Base-by-base conservation (phyloP, 495 filamentous ascomycete genomes). In the Aspergillus leporis region DNA sequence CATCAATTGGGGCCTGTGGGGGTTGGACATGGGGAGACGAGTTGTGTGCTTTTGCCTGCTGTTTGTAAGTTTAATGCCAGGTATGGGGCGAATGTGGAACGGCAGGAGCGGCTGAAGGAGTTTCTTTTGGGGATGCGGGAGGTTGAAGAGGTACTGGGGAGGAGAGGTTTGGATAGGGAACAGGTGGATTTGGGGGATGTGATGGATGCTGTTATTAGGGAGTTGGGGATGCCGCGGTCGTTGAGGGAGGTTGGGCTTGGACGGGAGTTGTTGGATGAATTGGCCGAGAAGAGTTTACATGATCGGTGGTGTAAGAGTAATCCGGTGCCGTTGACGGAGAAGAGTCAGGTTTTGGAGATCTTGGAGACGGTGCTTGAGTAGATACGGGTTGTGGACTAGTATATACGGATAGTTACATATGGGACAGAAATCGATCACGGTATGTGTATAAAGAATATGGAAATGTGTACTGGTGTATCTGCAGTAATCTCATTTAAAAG, bases 1-100 rank as follows among this genome's bases (percentile, higher is more conserved):
- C 85, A 88, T 67, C 86, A 88, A 74, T 75, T 88, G 0, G 85
- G 86, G 10, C 84, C 85, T 0, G 64, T 87, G 8, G 86, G 85
- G 2, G 85, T 87, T 13, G 82, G 80, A 5, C 85, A 89, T 62
- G 85, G 85, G 34, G 83, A 87, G 68, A 89, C 85, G 25, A 87
- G 81, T 63, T 88, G 85, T 59, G 79, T 89, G 34, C 73, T 88
- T 50, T 70, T 88, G 25, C 85, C 85, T 5, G 78, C 77, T 6
- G 86, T 88, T 5, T 79, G 81, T 67, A 81, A 82, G 64, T 88
- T 73, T 63, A 89, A 88, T 63, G 79, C 78, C 1, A 61, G 71
- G 40, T 66, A 77, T 52, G 75, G 71, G 25, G 77, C 78, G 23
- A 81, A 85, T 54, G 65, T 61, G 8, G 72, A 71, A 6, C 64